These are phyloP conservation scores for Zea mays DNA, from an alignment of 176 grass and related monocot genomes.

Conservation along the genomic window DNA sequence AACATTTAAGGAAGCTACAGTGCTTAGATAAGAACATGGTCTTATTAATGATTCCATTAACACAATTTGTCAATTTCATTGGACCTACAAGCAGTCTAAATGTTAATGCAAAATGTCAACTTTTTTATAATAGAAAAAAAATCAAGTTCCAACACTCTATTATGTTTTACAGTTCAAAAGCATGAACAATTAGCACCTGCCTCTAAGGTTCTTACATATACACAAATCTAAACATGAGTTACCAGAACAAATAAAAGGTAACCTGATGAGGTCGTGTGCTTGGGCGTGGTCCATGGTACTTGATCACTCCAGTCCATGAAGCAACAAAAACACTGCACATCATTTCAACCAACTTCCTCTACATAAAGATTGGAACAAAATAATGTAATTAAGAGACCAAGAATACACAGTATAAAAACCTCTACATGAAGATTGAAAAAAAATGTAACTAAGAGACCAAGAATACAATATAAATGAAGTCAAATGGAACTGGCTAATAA, in stretches of 20 bases:
- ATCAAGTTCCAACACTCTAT: not conserved
- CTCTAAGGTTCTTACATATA: slow-evolving; percentile 9
- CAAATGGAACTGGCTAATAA: not conserved
- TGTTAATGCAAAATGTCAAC: not conserved
- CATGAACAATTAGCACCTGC: not conserved
- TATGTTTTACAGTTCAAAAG: slow-evolving; percentile 19
- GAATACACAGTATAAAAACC: slow-evolving; percentile 9
- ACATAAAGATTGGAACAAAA: slow-evolving; percentile 35
- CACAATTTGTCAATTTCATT: not conserved
- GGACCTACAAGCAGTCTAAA: not conserved
- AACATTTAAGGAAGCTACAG: not conserved
- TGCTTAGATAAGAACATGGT: slow-evolving; percentile 14
- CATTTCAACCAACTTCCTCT: slow-evolving; percentile 98
- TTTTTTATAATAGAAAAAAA: too few relatives aligned
- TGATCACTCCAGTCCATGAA: slow-evolving; percentile 97
- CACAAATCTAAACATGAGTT: slow-evolving; percentile 11
- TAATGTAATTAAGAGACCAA: slow-evolving; percentile 13
- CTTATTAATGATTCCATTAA: slow-evolving; percentile 1
- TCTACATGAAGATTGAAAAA: slow-evolving; percentile 51
- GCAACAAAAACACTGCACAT: slow-evolving; percentile 96
- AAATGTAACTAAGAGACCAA: not conserved
- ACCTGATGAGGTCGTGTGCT: slow-evolving; percentile 93
- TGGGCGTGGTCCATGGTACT: slow-evolving; percentile 92
- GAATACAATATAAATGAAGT: slow-evolving; percentile 24
- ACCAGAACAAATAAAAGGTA: slow-evolving; percentile 23